Conservation (phyloP, 805 yeast genomes). For the Saitoella complicata region DNA sequence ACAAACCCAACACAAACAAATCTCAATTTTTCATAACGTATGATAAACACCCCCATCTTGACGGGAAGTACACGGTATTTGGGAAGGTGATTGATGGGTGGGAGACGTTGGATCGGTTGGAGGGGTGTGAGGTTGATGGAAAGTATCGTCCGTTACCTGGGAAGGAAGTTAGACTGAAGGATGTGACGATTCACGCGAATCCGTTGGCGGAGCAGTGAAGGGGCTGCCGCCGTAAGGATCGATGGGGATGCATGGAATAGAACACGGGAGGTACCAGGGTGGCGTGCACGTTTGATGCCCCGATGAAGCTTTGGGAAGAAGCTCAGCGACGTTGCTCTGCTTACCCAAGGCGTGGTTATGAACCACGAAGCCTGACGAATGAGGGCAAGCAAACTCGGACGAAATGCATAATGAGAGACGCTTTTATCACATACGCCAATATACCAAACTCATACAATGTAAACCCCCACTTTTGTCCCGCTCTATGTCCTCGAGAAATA, state of each 20-base stretch:
- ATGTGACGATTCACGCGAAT: constrained; percentile 28
- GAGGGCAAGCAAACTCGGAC: too few species aligned
- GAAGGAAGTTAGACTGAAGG: constrained; percentile 18
- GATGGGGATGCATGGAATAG: background rate
- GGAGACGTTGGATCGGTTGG: constrained; percentile 17
- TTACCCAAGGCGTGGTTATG: background rate
- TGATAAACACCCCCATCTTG: constrained; percentile 15
- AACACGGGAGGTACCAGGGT: background rate
- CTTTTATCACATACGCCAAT: too few species aligned
- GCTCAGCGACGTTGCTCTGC: background rate
- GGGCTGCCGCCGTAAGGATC: background rate
- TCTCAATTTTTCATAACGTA: constrained; percentile 33
- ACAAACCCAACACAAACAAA: constrained; percentile 35
- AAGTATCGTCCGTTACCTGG: constrained; percentile 24
- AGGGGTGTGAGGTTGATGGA: constrained; percentile 19
- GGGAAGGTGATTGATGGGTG: constrained; percentile 17
- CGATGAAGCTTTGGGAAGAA: background rate
- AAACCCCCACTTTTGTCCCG: too few species aligned
- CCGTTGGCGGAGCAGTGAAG: constrained; percentile 23
- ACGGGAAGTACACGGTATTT: constrained; percentile 18
- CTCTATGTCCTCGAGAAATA: constrained; percentile 28
- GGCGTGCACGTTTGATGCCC: background rate
- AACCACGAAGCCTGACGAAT: too few species aligned
- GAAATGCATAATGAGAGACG: too few species aligned
- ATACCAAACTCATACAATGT: too few species aligned